Base-by-base conservation (phyloP, 306 rosid species). In the Acmispon strigosus region DNA sequence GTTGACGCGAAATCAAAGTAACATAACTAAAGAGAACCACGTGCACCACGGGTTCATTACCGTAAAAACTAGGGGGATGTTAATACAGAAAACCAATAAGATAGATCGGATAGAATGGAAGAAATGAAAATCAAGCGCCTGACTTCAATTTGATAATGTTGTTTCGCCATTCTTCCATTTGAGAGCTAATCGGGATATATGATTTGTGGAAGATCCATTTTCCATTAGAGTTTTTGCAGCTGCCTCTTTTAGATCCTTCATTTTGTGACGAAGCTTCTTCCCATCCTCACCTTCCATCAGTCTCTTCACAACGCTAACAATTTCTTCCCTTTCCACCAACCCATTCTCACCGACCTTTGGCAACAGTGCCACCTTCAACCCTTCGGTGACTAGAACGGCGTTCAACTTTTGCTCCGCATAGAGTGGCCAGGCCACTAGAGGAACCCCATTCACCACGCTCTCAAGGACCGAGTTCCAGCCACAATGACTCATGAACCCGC, bases 331-430 rank as follows among this genome's bases (percentile, higher is more conserved):
- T 16, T 51, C 79, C 17, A 86, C 80, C 7, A 90, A 3, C 4
- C 96, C 89, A 27, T 22, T 77, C 14, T 79, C 88, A 1, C 56
- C 4, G 0, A 27, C 48, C 48, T 62, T 69, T 1, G 83, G 76
- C 37, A 88, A 82, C 44, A 90, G 3, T 0, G 91, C 91, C 45
- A 84, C 81, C 15, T 77, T 77, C 0, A 78, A 48, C 5, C 81
- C 92, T 24, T 84, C 39, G 0, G 78, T 72, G 4, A 90, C 48
- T 79, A 86, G 22, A 13, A 81, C 70, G 0, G 97, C 89, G 37
- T 90, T 90, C 97, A 90, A 86, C 41, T 67, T 88, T 11, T 90
- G 96, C 48, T 90, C 96, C 0, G 96, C 96, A 9, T 60, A 90
- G 16, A 90, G 84, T 0, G 96, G 96, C 96, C 96, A 90, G 0